phyloP scores from a whole-genome alignment of 441 rosid species.

The Brassica hybrid region DNA sequence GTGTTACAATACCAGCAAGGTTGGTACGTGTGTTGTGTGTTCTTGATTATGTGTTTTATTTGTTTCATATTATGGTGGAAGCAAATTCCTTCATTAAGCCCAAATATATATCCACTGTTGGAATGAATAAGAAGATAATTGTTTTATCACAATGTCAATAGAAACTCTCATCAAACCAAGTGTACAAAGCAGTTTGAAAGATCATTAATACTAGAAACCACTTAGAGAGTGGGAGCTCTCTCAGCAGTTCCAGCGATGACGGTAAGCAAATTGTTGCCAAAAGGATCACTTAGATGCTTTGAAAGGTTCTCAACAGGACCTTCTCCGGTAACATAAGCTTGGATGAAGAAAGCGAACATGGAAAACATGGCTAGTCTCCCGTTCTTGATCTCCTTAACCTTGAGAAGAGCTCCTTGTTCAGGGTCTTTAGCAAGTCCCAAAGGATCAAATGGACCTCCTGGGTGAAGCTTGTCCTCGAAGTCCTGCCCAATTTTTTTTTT shows the following conservation, averaged over 20 bases:
- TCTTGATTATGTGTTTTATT: not conserved
- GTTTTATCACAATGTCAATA: conserved; percentile 34
- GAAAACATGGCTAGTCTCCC: conserved; percentile 97
- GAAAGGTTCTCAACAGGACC: conserved; percentile 95
- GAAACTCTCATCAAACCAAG: conserved; percentile 34
- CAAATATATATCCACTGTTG: not conserved
- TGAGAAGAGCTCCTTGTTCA: conserved; percentile 88
- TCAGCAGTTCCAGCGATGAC: conserved; percentile 78
- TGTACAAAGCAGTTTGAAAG: conserved; percentile 34
- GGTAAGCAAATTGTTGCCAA: conserved; percentile 97
- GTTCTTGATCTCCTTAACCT: conserved; percentile 97
- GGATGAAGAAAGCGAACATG: conserved; percentile 87
- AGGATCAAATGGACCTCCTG: conserved; percentile 99
- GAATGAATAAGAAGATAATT: conserved; percentile 14
- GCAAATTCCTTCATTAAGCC: conserved; percentile 38
- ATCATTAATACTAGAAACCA: conserved; percentile 20
- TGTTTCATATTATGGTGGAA: conserved; percentile 30
- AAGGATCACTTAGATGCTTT: conserved; percentile 93
- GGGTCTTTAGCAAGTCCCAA: conserved; percentile 91
- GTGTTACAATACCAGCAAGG: no score
- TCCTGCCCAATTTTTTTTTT: conserved; percentile 46
- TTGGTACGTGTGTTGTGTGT: no score
- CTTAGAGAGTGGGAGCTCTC: conserved; percentile 86
- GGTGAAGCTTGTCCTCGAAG: conserved; percentile 94
- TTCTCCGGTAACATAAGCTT: conserved; percentile 94